These are phyloP conservation scores for Aspergillus sp. DNA, from an alignment of 2,329 filamentous ascomycete species.

Conservation along the genomic window DNA sequence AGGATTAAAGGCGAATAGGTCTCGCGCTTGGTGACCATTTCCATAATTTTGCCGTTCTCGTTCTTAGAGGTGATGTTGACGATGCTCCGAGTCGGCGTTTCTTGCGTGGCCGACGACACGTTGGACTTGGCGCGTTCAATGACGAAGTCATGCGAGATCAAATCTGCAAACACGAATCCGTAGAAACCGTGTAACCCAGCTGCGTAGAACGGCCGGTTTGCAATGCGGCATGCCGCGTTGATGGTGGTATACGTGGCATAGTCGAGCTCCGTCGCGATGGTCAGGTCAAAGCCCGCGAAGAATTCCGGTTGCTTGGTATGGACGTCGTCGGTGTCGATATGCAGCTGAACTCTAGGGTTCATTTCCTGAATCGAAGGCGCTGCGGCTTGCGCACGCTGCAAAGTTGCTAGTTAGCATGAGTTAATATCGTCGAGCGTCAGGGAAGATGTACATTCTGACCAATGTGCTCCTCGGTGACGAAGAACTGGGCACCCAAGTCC, in stretches of 20 bases:
- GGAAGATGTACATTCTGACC: constrained; percentile 64
- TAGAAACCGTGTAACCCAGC: constrained; percentile 85
- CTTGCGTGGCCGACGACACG: constrained; percentile 59
- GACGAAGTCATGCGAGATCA: constrained; percentile 86
- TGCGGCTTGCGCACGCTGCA: constrained; percentile 73
- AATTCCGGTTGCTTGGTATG: constrained; percentile 68
- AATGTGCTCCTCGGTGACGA: constrained; percentile 70
- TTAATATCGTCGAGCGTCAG: background rate
- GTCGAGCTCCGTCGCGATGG: constrained; percentile 86
- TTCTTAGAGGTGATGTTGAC: constrained; percentile 69
- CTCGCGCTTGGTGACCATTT: constrained; percentile 89
- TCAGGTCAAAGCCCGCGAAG: constrained; percentile 76
- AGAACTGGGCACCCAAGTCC: constrained; percentile 81
- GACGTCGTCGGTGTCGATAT: constrained; percentile 68
- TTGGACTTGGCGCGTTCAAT: constrained; percentile 85
- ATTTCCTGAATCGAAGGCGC: constrained; percentile 75
- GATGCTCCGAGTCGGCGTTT: constrained; percentile 76
- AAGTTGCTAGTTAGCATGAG: constrained; percentile 7
- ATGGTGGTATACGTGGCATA: constrained; percentile 72
- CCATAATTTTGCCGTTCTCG: constrained; percentile 70
- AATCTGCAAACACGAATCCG: constrained; percentile 91
- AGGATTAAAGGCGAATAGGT: constrained; percentile 84
- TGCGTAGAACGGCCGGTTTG: constrained; percentile 81
- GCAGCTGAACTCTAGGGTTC: constrained; percentile 82
- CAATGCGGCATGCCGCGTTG: constrained; percentile 81